Evolutionary conservation across 169 alveolate species (phyloP).

Genomic region (Cryptosporidium sp.): DNA sequence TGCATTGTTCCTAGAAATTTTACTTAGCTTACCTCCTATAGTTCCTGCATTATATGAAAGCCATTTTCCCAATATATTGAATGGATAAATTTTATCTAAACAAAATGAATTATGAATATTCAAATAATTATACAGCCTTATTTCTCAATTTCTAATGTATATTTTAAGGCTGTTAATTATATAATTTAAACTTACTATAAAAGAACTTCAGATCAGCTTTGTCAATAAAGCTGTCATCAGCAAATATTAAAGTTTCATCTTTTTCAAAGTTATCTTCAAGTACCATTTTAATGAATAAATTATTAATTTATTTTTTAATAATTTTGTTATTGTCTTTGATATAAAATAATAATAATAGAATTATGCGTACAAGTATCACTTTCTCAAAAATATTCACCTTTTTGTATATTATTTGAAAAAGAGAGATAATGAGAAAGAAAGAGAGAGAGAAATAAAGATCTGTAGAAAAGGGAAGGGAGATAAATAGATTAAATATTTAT

Average conservation of each 20-base stretch:
- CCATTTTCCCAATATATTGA: conserved; percentile 52
- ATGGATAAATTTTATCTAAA: conserved; percentile 65
- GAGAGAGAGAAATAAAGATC: too few relatives aligned
- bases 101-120: not conserved
- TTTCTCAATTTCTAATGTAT: not conserved
- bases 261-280: not conserved
- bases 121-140: not conserved
- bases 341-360: not conserved
- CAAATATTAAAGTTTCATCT: not conserved
- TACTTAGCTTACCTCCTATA: conserved; percentile 1
- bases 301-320: not conserved
- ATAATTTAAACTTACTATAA: conserved; percentile 40
- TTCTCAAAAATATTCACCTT: not conserved
- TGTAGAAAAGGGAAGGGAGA: too few relatives aligned
- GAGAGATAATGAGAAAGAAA: too few relatives aligned
- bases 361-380: not conserved
- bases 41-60: conserved; percentile 20
- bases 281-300: not conserved
- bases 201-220: conserved; percentile 56
- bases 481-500: too few relatives aligned
- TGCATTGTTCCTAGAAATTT: not conserved
- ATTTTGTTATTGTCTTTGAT: not conserved
- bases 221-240: conserved; percentile 58
- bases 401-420: too few relatives aligned
- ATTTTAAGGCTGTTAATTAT: not conserved